A percentile compares a stretch with the other conserved stretches of the same genome.
phyloP scores from a whole-genome alignment of 805 yeast genomes.

The Wickerhamiella vanderwaltii region DNA sequence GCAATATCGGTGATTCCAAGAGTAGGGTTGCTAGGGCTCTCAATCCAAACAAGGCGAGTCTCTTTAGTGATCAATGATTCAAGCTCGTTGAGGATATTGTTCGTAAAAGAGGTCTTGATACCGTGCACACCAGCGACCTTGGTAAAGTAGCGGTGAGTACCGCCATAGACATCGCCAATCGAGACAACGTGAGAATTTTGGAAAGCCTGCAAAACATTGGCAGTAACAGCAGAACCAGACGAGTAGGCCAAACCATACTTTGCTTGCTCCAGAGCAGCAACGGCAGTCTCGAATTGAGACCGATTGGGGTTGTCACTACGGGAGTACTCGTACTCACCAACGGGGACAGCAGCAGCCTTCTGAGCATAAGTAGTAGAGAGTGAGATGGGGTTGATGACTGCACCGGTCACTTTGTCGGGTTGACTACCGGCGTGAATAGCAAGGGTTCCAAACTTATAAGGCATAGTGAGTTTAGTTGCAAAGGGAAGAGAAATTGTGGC shows the following conservation, averaged over 20 bases:
- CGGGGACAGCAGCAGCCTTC: constrained; percentile 59
- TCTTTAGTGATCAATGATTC: constrained; percentile 42
- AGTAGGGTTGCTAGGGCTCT: constrained; percentile 83
- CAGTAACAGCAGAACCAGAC: constrained; percentile 81
- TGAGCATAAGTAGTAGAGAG: constrained; percentile 80
- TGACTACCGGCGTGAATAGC: constrained; percentile 78
- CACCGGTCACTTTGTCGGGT: constrained; percentile 64
- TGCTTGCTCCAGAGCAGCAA: constrained; percentile 69
- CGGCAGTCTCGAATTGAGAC: constrained; percentile 62
- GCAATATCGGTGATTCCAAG: constrained; percentile 64
- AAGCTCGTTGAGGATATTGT: constrained; percentile 49
- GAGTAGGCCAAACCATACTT: constrained; percentile 56
- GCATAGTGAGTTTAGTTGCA: constrained; percentile 2
- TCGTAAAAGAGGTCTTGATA: constrained; percentile 54
- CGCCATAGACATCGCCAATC: constrained; percentile 82
- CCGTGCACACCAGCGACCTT: constrained; percentile 75
- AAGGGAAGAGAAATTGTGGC: background rate
- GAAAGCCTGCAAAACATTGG: constrained; percentile 60
- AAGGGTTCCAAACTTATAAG: constrained; percentile 48
- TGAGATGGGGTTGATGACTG: constrained; percentile 76
- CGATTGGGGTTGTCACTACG: constrained; percentile 82
- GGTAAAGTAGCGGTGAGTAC: constrained; percentile 83
- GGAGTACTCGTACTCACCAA: constrained; percentile 73
- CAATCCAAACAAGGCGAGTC: constrained; percentile 76
- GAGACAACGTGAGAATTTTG: constrained; percentile 63